Base-by-base conservation (phyloP, 2,329 filamentous ascomycete species). In the Apiospora pterosperma region DNA sequence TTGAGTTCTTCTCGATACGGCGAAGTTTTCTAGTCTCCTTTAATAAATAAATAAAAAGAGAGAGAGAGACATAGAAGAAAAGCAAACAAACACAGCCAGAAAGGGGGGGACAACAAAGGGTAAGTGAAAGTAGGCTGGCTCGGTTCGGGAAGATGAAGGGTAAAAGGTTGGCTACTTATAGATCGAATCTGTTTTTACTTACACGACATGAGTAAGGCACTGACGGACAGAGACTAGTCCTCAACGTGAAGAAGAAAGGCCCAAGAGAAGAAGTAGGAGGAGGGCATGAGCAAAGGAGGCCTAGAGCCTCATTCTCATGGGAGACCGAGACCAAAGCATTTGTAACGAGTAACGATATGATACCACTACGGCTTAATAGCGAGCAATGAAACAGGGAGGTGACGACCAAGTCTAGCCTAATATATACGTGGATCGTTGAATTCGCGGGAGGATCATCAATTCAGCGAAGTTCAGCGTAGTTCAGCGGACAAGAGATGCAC, bases 271-370 rank as follows among this genome's bases (percentile, higher is more conserved):
- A n/a, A 41, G 36, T 19, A n/a, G 19, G 25, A 19, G 16, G 6
- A 34, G 6, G 28, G 16, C 16, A 8, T 10, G 44, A 28, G 16
- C 25, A 28, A 34, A 31, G 28, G 3, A 19, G 25, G 48, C 48
- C 28, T n/a, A 48, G 19, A 55, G 28, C 28, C 48, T 16, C 48
- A n/a, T n/a, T 34, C 16, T n/a, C 21, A n/a, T 55, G 48, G 48
- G 48, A 55, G 28, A n/a, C 28, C 48, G 48, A 55, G 48, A 55
- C n/a, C 48, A 31, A 55, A 55, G 48, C 48, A 55, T 55, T 55
- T 55, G 28, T 55, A 55, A 55, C 34, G 48, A 55, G 48, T 34
- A 34, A 55, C 48, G 48, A 55, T 55, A 55, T 55, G 48, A 55
- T 55, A 55, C 48, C 44, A 55, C 38, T 28, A 55, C 28, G 48